phyloP scores from a whole-genome alignment of 2,329 filamentous ascomycete genomes.

The Fusarium napiforme region DNA sequence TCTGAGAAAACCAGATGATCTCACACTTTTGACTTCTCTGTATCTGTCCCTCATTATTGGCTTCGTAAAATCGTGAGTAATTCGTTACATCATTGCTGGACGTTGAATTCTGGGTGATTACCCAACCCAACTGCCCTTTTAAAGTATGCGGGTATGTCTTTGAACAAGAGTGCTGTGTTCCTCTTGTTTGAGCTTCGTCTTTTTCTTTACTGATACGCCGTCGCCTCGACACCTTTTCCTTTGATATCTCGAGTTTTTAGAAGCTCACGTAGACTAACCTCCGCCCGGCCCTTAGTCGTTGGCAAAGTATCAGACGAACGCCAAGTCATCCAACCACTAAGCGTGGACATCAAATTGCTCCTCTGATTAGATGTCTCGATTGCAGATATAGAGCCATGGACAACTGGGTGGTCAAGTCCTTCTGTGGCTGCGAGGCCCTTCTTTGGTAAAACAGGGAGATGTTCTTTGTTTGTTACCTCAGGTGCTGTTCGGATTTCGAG shows the following conservation, averaged over 20 bases:
- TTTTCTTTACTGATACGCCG: slow-evolving; percentile 10
- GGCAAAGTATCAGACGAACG: slow-evolving; percentile 39
- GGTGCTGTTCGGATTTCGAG: slow-evolving; percentile 57
- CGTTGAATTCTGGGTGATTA: slow-evolving; percentile 18
- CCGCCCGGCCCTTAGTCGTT: slow-evolving; percentile 59
- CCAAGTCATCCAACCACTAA: slow-evolving; percentile 62
- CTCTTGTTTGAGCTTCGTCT: slow-evolving; percentile 29
- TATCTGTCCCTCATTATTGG: slow-evolving; percentile 13
- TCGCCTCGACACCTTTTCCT: slow-evolving; percentile 48
- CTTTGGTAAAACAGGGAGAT: slow-evolving; percentile 19
- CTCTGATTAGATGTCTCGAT: slow-evolving; percentile 38
- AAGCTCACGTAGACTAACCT: slow-evolving; percentile 66
- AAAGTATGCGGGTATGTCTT: background rate
- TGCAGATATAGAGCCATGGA: slow-evolving; percentile 45
- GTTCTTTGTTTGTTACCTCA: slow-evolving; percentile 42
- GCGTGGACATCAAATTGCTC: slow-evolving; percentile 51
- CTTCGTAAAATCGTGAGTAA: slow-evolving; percentile 40
- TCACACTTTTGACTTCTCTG: slow-evolving; percentile 26
- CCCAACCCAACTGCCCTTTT: background rate
- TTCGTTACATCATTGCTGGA: slow-evolving; percentile 36
- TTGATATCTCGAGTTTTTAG: slow-evolving; percentile 54
- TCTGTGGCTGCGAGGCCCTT: slow-evolving; percentile 32
- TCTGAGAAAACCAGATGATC: slow-evolving; percentile 10
- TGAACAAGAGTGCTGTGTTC: slow-evolving; percentile 43
- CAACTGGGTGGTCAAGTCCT: slow-evolving; percentile 42